phyloP scores from a whole-genome alignment of 352 stramenopile genomes.

The Phytophthora syringae region DNA sequence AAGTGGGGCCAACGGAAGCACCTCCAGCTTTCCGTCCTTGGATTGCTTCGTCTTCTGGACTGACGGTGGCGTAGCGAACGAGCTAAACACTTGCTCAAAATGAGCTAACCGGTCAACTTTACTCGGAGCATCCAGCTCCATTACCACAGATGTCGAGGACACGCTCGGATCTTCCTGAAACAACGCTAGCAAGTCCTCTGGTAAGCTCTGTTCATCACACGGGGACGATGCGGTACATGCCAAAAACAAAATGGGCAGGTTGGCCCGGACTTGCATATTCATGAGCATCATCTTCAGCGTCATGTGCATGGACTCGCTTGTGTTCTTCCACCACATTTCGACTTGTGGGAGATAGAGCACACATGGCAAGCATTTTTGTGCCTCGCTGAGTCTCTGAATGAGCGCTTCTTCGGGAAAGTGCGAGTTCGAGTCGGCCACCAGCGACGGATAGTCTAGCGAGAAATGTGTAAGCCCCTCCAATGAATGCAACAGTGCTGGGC shows the following conservation, averaged over 20 bases:
- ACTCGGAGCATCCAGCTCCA: conserved; percentile 46
- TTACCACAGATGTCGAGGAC: conserved; percentile 48
- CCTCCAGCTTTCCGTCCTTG: conserved; percentile 46
- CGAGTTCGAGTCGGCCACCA: conserved; percentile 73
- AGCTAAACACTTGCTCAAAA: conserved; percentile 69
- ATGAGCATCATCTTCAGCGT: conserved; percentile 85
- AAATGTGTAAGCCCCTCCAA: conserved; percentile 83
- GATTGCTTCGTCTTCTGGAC: conserved; percentile 23
- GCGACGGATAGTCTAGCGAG: conserved; percentile 80
- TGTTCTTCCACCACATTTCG: conserved; percentile 82
- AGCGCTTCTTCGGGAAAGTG: conserved; percentile 81
- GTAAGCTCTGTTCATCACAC: conserved; percentile 36
- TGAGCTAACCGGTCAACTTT: conserved; percentile 44
- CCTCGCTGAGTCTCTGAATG: conserved; percentile 71
- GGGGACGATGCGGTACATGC: conserved; percentile 62
- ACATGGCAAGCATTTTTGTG: conserved; percentile 78
- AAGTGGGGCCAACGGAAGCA: conserved; percentile 67
- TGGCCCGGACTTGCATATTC: conserved; percentile 69
- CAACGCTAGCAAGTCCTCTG: conserved; percentile 58
- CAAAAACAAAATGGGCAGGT: conserved; percentile 82
- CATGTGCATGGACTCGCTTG: conserved; percentile 73
- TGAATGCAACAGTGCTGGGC: conserved; percentile 66
- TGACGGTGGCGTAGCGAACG: conserved; percentile 56
- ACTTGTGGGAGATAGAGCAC: conserved; percentile 82
- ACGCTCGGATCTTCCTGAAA: conserved; percentile 60